A percentile compares a stretch with the other conserved stretches of the same genome.
These are phyloP conservation scores for Skeletonema grethae DNA, from an alignment of 108 stramenopile species.

Conservation along the genomic window DNA sequence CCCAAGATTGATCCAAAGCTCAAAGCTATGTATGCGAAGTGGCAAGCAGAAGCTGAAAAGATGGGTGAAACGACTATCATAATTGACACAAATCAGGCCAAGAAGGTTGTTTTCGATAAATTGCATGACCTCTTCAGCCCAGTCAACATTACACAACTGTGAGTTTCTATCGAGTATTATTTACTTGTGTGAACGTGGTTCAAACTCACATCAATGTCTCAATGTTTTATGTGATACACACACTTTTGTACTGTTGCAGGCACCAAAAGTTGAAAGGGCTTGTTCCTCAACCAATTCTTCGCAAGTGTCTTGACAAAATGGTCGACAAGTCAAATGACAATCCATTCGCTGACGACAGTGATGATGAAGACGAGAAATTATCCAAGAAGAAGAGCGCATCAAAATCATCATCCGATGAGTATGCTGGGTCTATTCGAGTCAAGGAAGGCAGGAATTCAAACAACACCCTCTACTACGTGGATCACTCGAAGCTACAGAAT, in stretches of 20 bases:
- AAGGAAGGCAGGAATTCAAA: constrained; percentile 68
- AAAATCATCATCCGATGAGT: constrained; percentile 43
- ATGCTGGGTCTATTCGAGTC: constrained; percentile 58
- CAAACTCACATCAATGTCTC: not conserved
- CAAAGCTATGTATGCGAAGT: constrained; percentile 55
- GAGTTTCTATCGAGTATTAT: constrained; percentile 42
- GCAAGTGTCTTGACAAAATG: constrained; percentile 73
- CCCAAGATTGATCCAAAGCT: not conserved
- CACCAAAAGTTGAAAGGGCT: constrained; percentile 52
- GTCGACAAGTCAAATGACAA: constrained; percentile 39
- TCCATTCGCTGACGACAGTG: constrained; percentile 57
- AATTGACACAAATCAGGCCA: constrained; percentile 71
- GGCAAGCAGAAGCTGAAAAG: constrained; percentile 71
- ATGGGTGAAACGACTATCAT: constrained; percentile 71
- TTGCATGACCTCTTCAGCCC: constrained; percentile 71
- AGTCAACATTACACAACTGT: constrained; percentile 80
- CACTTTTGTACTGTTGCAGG: constrained; percentile 21
- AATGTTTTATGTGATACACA: not conserved
- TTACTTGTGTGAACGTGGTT: not conserved
- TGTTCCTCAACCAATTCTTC: constrained; percentile 71
- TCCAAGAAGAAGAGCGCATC: constrained; percentile 28
- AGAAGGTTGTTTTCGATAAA: constrained; percentile 74
- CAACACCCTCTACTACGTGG: constrained; percentile 73
- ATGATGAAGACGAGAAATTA: constrained; percentile 58
- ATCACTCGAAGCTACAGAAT: constrained; percentile 65